Evolutionary conservation across 2,329 filamentous ascomycete species (phyloP), one percentile per base, ranked within the genome.

Genomic region (Stachybotrys chlorohalonatus): DNA sequence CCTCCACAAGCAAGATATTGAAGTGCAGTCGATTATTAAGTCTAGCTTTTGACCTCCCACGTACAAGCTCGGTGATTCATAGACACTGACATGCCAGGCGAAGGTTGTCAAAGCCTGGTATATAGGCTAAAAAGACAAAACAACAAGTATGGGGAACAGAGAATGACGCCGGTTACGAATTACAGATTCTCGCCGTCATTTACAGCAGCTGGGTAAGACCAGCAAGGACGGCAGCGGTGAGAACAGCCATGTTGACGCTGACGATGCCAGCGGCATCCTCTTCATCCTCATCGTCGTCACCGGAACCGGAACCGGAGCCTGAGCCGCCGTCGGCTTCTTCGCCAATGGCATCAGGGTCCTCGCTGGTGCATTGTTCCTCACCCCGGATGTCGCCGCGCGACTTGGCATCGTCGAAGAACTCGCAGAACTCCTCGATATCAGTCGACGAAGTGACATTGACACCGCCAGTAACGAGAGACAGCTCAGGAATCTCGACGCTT

Each of bases 371-470:
- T 36, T 63, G 70, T 59, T 68, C 69, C 55, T 63, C 58, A 60
- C 81, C 82, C 54, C 69, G 63, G 49, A 73, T 68, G 52, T 74
- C 69, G 53, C 68, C 71, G 53, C 72, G 69, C 15, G 69, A 57
- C 59, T 68, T 67, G 39, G 65, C 60, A 42, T 77, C 67, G 58
- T 75, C 65, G 56, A 82, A 69, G 69, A 87, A 81, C 36, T 67
- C 60, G 53, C 71, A 67, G 77, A 88, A 83, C 55, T 70, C 64
- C 56, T 60, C 59, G 59, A 89, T 84, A 58, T 86, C 77, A 56
- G 77, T 79, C 53, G 85, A 88, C 61, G 80, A 85, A 64, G 84
- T 77, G 61, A 89, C 75, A 65, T 86, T 85, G 69, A 90, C 87
- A 57, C 82, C 82, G 72, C 89, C 89, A 66, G 80, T 79, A 62